Evolutionary conservation across 106 monocot genomes (phyloP), one percentile per base, ranked within the genome.

Genomic region (Xerophyta viscosa): DNA sequence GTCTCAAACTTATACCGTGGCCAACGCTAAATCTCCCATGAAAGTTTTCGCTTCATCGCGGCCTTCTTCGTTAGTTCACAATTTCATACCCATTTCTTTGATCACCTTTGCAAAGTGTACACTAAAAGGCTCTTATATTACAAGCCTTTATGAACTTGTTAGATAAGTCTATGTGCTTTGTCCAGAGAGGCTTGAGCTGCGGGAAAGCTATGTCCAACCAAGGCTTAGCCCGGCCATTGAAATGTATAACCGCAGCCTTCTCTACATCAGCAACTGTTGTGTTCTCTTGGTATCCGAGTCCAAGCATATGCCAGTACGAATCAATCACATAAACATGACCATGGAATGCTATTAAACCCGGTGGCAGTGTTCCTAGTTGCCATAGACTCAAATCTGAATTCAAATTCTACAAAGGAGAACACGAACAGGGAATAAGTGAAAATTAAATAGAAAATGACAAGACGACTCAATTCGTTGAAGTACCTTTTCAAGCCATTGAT

Each of bases 161-260:
- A 0, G 87, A 78, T 53, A 78, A 75, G 62, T 78, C 57, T 17
- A 87, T 31, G 29, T 82, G 65, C 65, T 82, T 75, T 18, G 73
- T 64, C 88, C 82, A 82, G 0, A 82, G 69, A 21, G 64, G 47
- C 62, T 66, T 46, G 22, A 88, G 69, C 28, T 76, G 72, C 6
- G 88, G 88, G 62, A 88, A 82, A 24, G 82, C 87, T n/a, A 87
- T 65, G 50, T 82, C 87, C 57, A 87, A 54, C 87, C 87, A 87
- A 12, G 87, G 87, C 66, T 87, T 87, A 6, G 87, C 87, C 50
- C 87, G 52, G 24, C 87, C 87, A 41, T 87, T 87, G 71, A 87
- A 87, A 54, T 87, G 87, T 14, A 87, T 55, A 20, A 87, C 87
- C 8, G 87, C 87, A 21, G 87, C 87, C 29, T 58, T 74, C 62